Base-by-base conservation (phyloP, 495 filamentous ascomycete species). In the Cairneyella variabilis region DNA sequence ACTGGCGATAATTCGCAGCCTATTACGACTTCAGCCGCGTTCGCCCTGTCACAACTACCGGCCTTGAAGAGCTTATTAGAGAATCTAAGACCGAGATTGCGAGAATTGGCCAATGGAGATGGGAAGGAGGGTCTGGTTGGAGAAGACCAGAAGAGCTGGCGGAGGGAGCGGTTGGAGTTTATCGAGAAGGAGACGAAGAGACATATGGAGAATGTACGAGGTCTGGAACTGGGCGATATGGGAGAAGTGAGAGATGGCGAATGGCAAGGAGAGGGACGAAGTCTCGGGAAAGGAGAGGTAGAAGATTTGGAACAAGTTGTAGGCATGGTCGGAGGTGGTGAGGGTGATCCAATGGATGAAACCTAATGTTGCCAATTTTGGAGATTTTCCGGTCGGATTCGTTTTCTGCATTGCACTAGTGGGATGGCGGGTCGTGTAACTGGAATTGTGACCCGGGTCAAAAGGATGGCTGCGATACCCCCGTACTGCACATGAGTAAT, bases 31-130 rank as follows among this genome's bases (percentile, higher is more conserved):
- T 85, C 89, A 4, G 83, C 90, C 0, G 80, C 79, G 2, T 97
- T 96, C 64, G 83, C 85, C 3, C 69, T 90, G 16, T 86, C 84
- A 0, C 93, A 98, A 67, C 75, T 97, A 10, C 86, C 88, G 10
- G 80, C 85, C 0, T 75, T 98, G 23, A 80, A 89, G 47, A 70
- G 78, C 3, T 71, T 90, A 3, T 74, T 90, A 0, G 71, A 74
- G 2, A 71, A 79, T 20, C 67, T 98, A 48, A 73, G 83, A 17
- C 80, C 79, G 0, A 77, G 83, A 55, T 60, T 84, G 63, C 71
- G 77, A 1, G 71, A 75, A 3, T 61, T 91, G 23, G 71, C 69
- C 1, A 61, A 64, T 26, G 51, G 37, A 10, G 27, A 50, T 16
- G 60, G 57, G n/a, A 51, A 61, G 3, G 64, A 64, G 6, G 57